Evolutionary conservation across 1,139 yeast species (phyloP).

Genomic region (Blastobotrys proliferans): DNA sequence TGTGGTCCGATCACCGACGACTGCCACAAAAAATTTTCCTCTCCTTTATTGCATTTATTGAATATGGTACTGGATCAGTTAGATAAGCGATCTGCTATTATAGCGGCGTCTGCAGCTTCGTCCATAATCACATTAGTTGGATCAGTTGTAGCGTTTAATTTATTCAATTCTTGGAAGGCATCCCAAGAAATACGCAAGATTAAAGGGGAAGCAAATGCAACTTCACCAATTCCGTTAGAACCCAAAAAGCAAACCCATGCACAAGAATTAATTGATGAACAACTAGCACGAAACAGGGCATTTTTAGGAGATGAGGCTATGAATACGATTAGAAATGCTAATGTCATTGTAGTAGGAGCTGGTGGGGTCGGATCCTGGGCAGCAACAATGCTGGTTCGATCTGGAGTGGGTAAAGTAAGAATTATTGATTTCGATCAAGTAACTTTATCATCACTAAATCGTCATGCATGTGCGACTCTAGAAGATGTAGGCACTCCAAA

Average conservation of each 20-base stretch:
- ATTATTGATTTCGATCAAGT: constrained; percentile 95
- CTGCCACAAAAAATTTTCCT: too few relatives aligned
- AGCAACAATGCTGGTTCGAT: constrained; percentile 83
- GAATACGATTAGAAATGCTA: constrained; percentile 65
- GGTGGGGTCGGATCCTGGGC: constrained; percentile 99
- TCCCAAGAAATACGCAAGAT: not conserved
- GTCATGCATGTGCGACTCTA: constrained; percentile 89
- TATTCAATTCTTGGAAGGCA: not conserved
- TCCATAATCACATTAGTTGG: constrained; percentile 12
- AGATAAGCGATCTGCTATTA: not conserved
- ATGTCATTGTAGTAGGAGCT: constrained; percentile 88
- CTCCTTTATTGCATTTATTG: too few relatives aligned
- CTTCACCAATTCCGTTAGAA: not conserved
- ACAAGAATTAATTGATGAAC: constrained; percentile 80
- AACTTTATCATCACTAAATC: constrained; percentile 79
- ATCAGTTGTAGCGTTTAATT: constrained; percentile 1
- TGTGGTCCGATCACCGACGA: too few relatives aligned
- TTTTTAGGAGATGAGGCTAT: constrained; percentile 85
- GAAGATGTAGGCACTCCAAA: constrained; percentile 88
- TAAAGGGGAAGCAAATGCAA: constrained; percentile 5
- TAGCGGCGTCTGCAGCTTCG: constrained; percentile 14
- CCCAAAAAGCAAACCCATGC: constrained; percentile 1
- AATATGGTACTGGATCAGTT: too few relatives aligned
- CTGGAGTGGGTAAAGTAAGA: constrained; percentile 76
- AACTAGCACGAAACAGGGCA: constrained; percentile 88